Base-by-base conservation (phyloP, 2,329 filamentous ascomycete genomes). In the Anisogramma anomala region DNA sequence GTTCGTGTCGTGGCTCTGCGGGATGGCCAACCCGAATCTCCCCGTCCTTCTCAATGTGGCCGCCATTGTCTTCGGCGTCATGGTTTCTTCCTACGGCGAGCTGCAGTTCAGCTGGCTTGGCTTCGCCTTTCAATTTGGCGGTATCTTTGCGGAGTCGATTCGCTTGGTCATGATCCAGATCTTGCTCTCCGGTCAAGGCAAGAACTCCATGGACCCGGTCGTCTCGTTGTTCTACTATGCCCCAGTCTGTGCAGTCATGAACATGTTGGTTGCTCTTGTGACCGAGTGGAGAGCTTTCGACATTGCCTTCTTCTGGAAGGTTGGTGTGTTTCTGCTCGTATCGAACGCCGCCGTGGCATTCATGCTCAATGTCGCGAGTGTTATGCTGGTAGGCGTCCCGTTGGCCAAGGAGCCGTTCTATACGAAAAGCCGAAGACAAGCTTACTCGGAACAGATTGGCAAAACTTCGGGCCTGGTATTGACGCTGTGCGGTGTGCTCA, bases 141-240 rank as follows among this genome's bases (percentile, higher is more conserved):
- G 84, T 49, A 84, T 88, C 50, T 58, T 81, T 37, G 89, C 88
- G 55, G 85, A 93, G 65, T 84, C 85, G 33, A 71, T 84, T 47
- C 79, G 85, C 46, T 67, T 91, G 48, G 80, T 87, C 63, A 85
- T 93, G 82, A 84, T 91, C 43, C 82, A 93, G 64, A 77, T 82
- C 46, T 70, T 94, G 52, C 74, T 94, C 38, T 84, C 78, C 56
- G 79, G 72, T 25, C 72, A 82, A 37, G 83, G 86, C 33, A 60
- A 83, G 65, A 85, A 84, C 68, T 6, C 25, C 25, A 91, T 93
- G 85, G 84, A 91, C 55, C 84, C 85, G 26, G 72, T 94, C 26
- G 84, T 91, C 47, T 85, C 83, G 23, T 72, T 93, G 17, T 93
- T 93, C 71, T 93, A 93, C 68, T 93, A 85, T 57, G 86, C 85